Conservation (phyloP, 2,329 filamentous ascomycete species). For the Exophiala sp. region DNA sequence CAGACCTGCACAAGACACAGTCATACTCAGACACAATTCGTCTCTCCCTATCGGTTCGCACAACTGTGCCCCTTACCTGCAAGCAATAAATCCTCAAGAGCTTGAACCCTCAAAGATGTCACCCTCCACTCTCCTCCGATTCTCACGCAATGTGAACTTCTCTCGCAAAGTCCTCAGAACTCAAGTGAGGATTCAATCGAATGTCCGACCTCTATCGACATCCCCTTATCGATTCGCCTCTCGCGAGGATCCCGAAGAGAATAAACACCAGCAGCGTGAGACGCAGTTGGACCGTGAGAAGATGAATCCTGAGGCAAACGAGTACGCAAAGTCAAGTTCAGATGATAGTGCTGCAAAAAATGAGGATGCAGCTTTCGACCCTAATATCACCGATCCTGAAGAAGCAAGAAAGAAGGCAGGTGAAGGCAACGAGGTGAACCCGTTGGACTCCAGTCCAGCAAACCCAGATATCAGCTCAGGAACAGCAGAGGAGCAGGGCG, state of each 20-base stretch:
- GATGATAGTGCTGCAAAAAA: constrained; percentile 58
- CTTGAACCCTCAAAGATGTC: neutral
- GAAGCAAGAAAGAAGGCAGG: constrained; percentile 47
- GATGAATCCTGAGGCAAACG: constrained; percentile 62
- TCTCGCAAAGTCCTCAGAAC: neutral
- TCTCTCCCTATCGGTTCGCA: too few relatives aligned
- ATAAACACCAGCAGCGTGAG: constrained; percentile 18
- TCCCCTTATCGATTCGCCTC: constrained; percentile 4
- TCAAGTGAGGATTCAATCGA: neutral
- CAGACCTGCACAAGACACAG: neutral
- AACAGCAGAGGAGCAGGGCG: constrained; percentile 43
- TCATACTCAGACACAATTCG: too few relatives aligned
- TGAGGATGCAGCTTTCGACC: constrained; percentile 65
- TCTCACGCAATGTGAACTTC: neutral
- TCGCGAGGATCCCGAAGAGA: constrained; percentile 13
- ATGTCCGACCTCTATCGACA: constrained; percentile 7
- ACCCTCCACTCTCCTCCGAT: neutral
- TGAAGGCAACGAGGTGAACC: constrained; percentile 43
- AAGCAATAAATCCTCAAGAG: neutral
- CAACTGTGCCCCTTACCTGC: neutral
- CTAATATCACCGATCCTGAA: constrained; percentile 65
- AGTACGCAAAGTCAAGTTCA: constrained; percentile 66
- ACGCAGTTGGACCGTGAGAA: constrained; percentile 51
- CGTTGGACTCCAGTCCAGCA: constrained; percentile 58
- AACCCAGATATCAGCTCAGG: constrained; percentile 57